phyloP scores from a whole-genome alignment of 768 basidiomycete genomes.

The Rhodotorula taiwanensis region DNA sequence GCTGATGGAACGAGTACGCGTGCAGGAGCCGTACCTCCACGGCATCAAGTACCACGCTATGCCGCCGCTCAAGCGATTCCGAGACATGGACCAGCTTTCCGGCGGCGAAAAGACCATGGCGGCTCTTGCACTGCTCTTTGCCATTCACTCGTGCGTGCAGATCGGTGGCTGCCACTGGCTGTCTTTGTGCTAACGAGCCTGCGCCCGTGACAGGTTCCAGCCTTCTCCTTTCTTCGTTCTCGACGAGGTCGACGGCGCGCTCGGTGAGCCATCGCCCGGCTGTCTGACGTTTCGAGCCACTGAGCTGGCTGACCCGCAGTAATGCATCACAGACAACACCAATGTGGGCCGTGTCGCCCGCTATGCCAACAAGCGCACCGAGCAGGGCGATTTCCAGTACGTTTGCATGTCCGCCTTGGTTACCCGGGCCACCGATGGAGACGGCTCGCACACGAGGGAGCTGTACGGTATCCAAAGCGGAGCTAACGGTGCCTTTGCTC shows the following conservation, averaged over 20 bases:
- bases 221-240: slow-evolving; percentile 96
- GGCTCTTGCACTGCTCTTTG: slow-evolving; percentile 89
- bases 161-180: slow-evolving; percentile 23
- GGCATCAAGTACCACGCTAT: slow-evolving; percentile 99
- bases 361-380: slow-evolving; percentile 80
- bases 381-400: slow-evolving; percentile 47
- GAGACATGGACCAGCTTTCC: slow-evolving; percentile 97
- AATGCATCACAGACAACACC: slow-evolving; percentile 68
- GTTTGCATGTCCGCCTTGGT: not conserved
- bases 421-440: too few relatives aligned
- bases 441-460: too few relatives aligned
- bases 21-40: slow-evolving; percentile 69
- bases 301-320: not conserved
- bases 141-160: slow-evolving; percentile 71
- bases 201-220: slow-evolving; percentile 79
- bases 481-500: not conserved
- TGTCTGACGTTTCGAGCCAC: not conserved
- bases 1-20: too few relatives aligned
- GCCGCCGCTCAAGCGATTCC: slow-evolving; percentile 99
- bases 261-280: slow-evolving; percentile 43
- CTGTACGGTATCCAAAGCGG: too few relatives aligned
- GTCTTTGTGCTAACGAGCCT: not conserved
- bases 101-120: slow-evolving; percentile 99
- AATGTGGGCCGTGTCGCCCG: slow-evolving; percentile 93
- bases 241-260: slow-evolving; percentile 96